Base-by-base conservation (phyloP, 1,139 yeast species). In the Geotrichum cucujoidarum region DNA sequence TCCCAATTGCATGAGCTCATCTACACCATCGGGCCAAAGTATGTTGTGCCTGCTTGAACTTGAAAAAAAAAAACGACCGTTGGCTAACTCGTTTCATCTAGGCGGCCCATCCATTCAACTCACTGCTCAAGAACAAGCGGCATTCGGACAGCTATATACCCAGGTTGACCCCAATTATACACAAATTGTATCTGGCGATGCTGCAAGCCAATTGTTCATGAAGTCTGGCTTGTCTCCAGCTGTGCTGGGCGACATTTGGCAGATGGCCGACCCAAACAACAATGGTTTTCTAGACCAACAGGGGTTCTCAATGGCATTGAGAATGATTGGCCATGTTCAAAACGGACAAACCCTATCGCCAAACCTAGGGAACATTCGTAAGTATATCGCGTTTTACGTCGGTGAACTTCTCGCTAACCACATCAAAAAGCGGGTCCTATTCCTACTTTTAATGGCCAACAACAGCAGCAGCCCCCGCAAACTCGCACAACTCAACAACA, bases 241-340 rank as follows among this genome's bases (percentile, higher is more conserved):
- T 17, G 71, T 78, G 33, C 72, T 92, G 45, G 96, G 97, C 4
- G 95, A 89, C 65, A 83, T 94, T 53, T 94, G 98, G 98, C 94
- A 87, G 64, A 65, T 85, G 40, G 90, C 95, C n/a, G 99, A 92
- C 68, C 76, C 78, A 17, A 82, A 81, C 53, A 89, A 88, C 67
- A 75, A 82, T 57, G 99, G 98, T 0, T 86, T 83, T 63, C 73
- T 94, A 57, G 83, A 86, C 57, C 89, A 83, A 62, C 75, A 77
- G 54, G 92, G 92, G 22, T 94, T 94, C 67, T 78, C 87, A 54
- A 75, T 80, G 50, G 96, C 97, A 25, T 76, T 92, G 80, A 77
- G 99, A 64, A 72, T 88, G 57, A 87, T 94, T 61, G 95, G 95
- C 24, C 86, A 88, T 63, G 83, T 89, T 41, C 98, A 94, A 69